Evolutionary conservation across 192 early-diverging fungal genomes (phyloP).

Genomic region (Mortierella claussenii): DNA sequence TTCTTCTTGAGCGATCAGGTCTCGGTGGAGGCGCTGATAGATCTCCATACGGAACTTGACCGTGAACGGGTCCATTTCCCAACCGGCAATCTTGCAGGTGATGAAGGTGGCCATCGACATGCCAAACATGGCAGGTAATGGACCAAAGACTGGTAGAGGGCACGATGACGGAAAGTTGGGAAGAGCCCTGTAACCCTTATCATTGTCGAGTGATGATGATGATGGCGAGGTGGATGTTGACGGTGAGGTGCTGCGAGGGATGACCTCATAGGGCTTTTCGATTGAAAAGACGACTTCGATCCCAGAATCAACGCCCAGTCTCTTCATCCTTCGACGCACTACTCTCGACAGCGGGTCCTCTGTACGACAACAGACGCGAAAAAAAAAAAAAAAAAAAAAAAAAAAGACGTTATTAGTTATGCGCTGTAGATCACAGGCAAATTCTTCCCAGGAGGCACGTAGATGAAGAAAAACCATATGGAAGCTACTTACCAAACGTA

Average conservation of each 20-base stretch:
- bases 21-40: constrained; percentile 78
- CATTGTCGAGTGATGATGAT: constrained; percentile 81
- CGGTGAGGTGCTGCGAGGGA: constrained; percentile 31
- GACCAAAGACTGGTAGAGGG: constrained; percentile 78
- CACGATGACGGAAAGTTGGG: constrained; percentile 85
- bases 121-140: constrained; percentile 95
- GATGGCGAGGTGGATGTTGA: background rate
- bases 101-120: constrained; percentile 91
- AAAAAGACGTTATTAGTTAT: no score
- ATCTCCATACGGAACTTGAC: constrained; percentile 80
- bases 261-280: constrained; percentile 91
- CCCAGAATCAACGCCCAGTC: constrained; percentile 75
- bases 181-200: constrained; percentile 81
- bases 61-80: constrained; percentile 74
- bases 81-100: constrained; percentile 72
- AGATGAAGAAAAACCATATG: background rate
- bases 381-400: background rate
- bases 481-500: constrained; percentile 73
- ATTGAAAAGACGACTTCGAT: constrained; percentile 93
- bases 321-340: constrained; percentile 79
- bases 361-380: background rate
- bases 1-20: constrained; percentile 64
- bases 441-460: no score
- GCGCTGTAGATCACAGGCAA: no score
- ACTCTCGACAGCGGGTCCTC: constrained; percentile 94